These are phyloP conservation scores for Xylaria curta DNA, from an alignment of 495 filamentous ascomycete species.

Conservation along the genomic window DNA sequence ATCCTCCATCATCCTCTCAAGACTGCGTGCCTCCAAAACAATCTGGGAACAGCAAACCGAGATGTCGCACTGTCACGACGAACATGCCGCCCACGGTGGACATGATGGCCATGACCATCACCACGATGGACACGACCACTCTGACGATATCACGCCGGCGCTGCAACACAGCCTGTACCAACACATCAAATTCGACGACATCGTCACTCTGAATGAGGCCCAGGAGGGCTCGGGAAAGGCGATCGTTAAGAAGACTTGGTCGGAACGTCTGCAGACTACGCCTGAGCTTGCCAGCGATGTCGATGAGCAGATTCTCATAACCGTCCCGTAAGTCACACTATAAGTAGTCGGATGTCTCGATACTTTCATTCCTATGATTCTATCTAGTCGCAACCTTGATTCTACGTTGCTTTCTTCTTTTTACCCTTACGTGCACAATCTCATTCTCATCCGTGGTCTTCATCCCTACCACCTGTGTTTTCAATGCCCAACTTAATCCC, in stretches of 20 bases:
- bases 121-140: conserved; percentile 70
- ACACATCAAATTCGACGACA: conserved; percentile 86
- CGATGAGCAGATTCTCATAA: conserved; percentile 92
- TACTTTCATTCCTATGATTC: conserved; percentile 16
- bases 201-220: conserved; percentile 85
- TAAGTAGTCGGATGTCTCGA: neutral
- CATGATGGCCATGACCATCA: conserved; percentile 39
- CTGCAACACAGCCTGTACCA: conserved; percentile 82
- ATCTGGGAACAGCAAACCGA: conserved; percentile 16
- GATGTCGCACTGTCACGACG: conserved; percentile 58
- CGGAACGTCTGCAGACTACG: conserved; percentile 70
- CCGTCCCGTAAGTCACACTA: conserved; percentile 74
- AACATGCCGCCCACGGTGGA: conserved; percentile 48
- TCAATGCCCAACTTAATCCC: neutral
- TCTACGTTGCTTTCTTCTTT: neutral
- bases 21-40: neutral
- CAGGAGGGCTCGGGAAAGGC: conserved; percentile 68
- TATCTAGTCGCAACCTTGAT: conserved; percentile 2
- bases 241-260: conserved; percentile 90
- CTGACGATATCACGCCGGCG: conserved; percentile 66
- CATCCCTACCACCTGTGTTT: too few relatives aligned
- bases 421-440: neutral
- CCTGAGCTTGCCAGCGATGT: conserved; percentile 83
- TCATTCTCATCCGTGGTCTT: neutral
- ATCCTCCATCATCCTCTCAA: neutral